Evolutionary conservation across 1,284 basidiomycete genomes (phyloP), one percentile per base, ranked within the genome.

Genomic region (Ceratobasidium sp.): DNA sequence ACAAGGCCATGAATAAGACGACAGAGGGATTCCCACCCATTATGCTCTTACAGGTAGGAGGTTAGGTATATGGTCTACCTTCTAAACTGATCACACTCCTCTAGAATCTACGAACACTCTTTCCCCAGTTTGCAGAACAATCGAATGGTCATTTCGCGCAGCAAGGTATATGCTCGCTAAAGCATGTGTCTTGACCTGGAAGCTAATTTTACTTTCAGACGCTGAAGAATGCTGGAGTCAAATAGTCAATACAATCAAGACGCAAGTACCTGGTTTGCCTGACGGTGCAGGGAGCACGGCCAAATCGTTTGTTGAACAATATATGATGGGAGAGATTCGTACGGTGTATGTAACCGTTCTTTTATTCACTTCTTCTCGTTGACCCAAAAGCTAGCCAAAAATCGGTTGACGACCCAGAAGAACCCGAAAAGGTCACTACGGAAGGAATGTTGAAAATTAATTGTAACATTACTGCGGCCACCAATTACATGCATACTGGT

Each of bases 201-300:
- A 48, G 77, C 28, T 59, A 54, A 48, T 12, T 9, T 38, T 42
- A 28, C 61, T 61, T 56, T 54, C 78, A 95, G 97, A 99, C 83
- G 97, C 97, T 15, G 97, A 99, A 83, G 97, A 99, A 84, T 98
- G 95, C 79, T 98, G 95, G 90, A 91, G 90, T 1, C 91, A 94
- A 77, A 91, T 99, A 79, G 86, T 96, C n/a, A 92, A 93, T 74
- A 90, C 93, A 0, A 87, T 99, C 26, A 90, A 92, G 78, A 89
- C 91, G 9, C 88, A 83, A 1, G 80, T 97, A 2, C 86, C 88
- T 20, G 86, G 89, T 26, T 48, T 85, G 4, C 87, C 82, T 81
- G 88, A 84, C 20, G 69, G 84, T 77, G 80, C 83, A 74, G 80
- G 80, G 17, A 76, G 81, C 3, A 62, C 81, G 1, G 42, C 78